These are phyloP conservation scores for Pseudogymnoascus sp. DNA, from an alignment of 2,329 filamentous ascomycete genomes.

Conservation along the genomic window DNA sequence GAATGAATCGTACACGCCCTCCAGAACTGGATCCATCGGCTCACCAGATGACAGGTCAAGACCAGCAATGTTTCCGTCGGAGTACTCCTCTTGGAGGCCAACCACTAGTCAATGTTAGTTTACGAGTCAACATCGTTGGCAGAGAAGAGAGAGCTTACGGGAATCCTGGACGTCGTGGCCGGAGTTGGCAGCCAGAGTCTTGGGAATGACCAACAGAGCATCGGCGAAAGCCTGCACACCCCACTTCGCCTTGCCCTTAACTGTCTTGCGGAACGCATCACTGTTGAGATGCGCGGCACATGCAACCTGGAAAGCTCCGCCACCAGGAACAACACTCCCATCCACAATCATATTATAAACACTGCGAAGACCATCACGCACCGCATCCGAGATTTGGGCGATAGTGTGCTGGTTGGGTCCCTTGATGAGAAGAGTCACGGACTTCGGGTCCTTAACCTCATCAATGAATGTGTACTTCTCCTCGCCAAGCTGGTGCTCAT, in stretches of 20 bases:
- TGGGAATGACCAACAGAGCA: slow-evolving; percentile 89
- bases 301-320: slow-evolving; percentile 91
- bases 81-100: slow-evolving; percentile 74
- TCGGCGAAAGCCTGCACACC: slow-evolving; percentile 93
- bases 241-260: slow-evolving; percentile 97
- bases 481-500: slow-evolving; percentile 94
- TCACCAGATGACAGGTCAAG: slow-evolving; percentile 80
- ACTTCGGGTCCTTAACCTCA: slow-evolving; percentile 98
- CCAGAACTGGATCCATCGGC: slow-evolving; percentile 89
- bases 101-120: slow-evolving; percentile 53
- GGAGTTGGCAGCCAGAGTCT: slow-evolving; percentile 91
- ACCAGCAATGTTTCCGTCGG: slow-evolving; percentile 77
- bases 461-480: slow-evolving; percentile 99
- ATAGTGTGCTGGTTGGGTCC: slow-evolving; percentile 96
- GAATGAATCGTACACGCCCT: slow-evolving; percentile 94
- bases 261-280: slow-evolving; percentile 76
- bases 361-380: slow-evolving; percentile 86
- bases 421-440: slow-evolving; percentile 95
- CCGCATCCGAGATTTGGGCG: slow-evolving; percentile 90
- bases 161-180: slow-evolving; percentile 96
- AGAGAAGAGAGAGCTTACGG: slow-evolving; percentile 50
- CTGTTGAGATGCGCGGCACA: slow-evolving; percentile 81
- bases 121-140: background rate
- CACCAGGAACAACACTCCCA: slow-evolving; percentile 86
- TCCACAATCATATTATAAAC: slow-evolving; percentile 99